Percentiles rank a stretch among this genome's conserved stretches.
Evolutionary conservation across 163 green algal genomes (phyloP).

Genomic region (Volvox carteri): DNA sequence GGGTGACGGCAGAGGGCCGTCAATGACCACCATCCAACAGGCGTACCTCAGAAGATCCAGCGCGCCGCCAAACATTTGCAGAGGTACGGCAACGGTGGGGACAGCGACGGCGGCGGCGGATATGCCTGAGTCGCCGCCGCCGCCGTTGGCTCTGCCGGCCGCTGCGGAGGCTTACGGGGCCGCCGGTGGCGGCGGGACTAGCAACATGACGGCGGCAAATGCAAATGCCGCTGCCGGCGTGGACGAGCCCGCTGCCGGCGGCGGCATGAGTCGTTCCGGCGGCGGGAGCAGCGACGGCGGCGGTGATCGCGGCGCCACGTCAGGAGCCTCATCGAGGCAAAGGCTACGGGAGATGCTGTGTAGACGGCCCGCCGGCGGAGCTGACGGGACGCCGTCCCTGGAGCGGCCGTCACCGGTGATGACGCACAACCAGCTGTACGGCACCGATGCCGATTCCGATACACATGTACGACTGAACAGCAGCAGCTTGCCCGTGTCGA

Average conservation of each 20-base stretch:
- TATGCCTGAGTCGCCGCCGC: background rate
- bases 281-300: background rate
- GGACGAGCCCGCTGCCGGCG: background rate
- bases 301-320: background rate
- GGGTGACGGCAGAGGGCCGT: background rate
- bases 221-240: background rate
- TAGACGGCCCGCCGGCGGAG: too few species aligned
- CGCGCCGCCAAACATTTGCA: background rate
- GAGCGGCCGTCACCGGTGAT: background rate
- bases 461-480: background rate
- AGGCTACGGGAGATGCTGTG: too few species aligned
- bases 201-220: background rate
- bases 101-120: background rate
- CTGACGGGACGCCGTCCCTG: background rate
- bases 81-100: background rate
- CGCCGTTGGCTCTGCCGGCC: background rate
- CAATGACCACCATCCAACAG: background rate
- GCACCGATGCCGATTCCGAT: background rate
- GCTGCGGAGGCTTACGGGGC: background rate
- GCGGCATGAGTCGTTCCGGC: background rate
- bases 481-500: background rate
- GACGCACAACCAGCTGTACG: conserved; percentile 12
- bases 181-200: background rate
- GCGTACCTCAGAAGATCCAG: background rate
- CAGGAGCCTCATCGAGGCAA: too few species aligned